These are phyloP conservation scores for Isabelozyma heimii DNA, from an alignment of 805 yeast species.

Conservation along the genomic window DNA sequence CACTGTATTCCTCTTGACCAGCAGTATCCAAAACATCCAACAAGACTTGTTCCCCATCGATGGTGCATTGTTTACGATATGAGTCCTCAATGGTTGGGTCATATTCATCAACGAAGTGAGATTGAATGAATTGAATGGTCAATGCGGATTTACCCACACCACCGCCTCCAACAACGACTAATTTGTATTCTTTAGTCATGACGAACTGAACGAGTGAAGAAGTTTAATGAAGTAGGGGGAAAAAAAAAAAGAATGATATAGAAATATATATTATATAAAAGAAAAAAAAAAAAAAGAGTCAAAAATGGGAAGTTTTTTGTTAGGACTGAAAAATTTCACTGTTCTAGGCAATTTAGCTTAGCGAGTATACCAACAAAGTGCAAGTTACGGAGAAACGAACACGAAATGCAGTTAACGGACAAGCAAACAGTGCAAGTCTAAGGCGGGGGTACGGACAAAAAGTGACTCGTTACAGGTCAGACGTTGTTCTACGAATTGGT, in stretches of 20 bases:
- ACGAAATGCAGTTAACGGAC: not conserved
- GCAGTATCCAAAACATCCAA: slow-evolving; percentile 94
- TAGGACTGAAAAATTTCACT: not conserved
- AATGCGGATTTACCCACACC: slow-evolving; percentile 98
- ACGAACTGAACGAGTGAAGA: not conserved
- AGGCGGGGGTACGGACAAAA: not conserved
- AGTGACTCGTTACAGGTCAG: too few species aligned
- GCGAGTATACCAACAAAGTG: not conserved
- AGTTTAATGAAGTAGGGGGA: too few species aligned
- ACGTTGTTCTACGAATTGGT: too few species aligned
- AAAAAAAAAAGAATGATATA: too few species aligned
- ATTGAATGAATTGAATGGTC: slow-evolving; percentile 91
- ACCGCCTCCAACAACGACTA: slow-evolving; percentile 98
- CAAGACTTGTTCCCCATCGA: slow-evolving; percentile 74
- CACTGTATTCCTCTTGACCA: slow-evolving; percentile 95
- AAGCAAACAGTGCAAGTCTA: not conserved
- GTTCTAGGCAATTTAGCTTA: not conserved
- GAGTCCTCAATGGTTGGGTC: slow-evolving; percentile 97
- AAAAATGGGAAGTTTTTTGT: not conserved
- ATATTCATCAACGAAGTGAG: slow-evolving; percentile 94
- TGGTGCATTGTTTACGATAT: slow-evolving; percentile 80
- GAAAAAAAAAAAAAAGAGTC: not conserved
- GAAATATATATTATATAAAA: too few species aligned
- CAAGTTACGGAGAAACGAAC: not conserved
- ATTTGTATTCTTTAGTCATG: slow-evolving; percentile 72